Conservation (phyloP, 768 basidiomycete species). For the Cytidiella melzeri region DNA sequence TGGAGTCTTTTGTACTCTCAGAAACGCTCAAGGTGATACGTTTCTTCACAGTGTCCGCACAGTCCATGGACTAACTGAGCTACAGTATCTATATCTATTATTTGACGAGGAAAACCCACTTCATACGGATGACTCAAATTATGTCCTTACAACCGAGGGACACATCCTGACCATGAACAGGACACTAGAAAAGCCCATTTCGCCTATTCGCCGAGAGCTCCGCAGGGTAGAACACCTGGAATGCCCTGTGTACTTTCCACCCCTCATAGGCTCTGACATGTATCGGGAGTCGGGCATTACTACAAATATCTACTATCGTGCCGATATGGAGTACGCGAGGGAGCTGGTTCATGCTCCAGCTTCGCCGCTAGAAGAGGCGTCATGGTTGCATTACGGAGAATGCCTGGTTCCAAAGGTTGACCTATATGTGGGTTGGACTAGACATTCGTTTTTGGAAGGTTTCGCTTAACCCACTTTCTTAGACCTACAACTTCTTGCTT, state of each 20-base stretch:
- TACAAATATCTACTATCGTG: conserved; percentile 63
- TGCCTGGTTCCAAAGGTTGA: conserved; percentile 67
- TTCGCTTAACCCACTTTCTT: conserved; percentile 5
- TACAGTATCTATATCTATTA: conserved; percentile 84
- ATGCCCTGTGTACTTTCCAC: conserved; percentile 66
- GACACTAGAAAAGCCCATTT: conserved; percentile 47
- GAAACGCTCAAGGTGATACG: conserved; percentile 81
- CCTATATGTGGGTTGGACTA: conserved; percentile 51
- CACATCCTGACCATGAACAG: conserved; percentile 71
- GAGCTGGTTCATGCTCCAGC: conserved; percentile 53
- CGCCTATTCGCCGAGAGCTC: conserved; percentile 51
- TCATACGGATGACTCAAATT: conserved; percentile 74
- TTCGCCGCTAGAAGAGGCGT: conserved; percentile 41
- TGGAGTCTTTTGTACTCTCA: conserved; percentile 95
- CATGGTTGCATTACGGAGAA: conserved; percentile 69
- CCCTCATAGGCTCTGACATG: conserved; percentile 28
- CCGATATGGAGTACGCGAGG: conserved; percentile 79
- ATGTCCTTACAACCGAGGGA: conserved; percentile 93
- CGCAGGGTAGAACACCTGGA: conserved; percentile 61
- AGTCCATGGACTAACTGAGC: neutral
- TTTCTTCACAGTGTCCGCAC: neutral
- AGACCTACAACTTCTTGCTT: conserved; percentile 84
- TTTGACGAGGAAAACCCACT: conserved; percentile 83
- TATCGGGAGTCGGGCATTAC: conserved; percentile 42
- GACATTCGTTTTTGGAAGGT: neutral